A percentile compares a stretch with the other conserved stretches of the same genome.
These are phyloP conservation scores for Rhizophlyctis rosea DNA, from an alignment of 192 early-diverging fungal species.

Conservation along the genomic window DNA sequence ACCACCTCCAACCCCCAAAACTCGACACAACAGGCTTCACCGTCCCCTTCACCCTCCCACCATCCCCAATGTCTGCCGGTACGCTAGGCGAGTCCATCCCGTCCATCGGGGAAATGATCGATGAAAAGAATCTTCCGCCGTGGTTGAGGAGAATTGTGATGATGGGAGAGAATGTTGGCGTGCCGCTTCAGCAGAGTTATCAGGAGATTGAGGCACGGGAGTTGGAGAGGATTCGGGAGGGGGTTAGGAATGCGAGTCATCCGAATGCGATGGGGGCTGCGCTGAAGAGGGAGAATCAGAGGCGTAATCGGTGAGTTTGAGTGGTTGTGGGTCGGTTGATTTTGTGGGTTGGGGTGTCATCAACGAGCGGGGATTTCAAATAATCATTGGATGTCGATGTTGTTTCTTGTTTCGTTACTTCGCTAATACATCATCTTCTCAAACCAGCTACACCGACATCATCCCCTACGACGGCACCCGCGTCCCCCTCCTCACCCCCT, in stretches of 20 bases:
- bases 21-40: conserved; percentile 21
- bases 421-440: no score
- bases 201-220: conserved; percentile 20
- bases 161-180: conserved; percentile 2
- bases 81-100: conserved; percentile 6
- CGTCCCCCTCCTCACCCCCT: conserved; percentile 31
- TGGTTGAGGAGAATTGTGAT: conserved; percentile 19
- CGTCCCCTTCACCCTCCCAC: conserved; percentile 15
- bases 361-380: no score
- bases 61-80: conserved; percentile 29
- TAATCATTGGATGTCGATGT: no score
- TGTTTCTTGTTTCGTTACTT: no score
- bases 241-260: background rate
- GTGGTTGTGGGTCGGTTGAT: no score
- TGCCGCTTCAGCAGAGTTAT: conserved; percentile 1
- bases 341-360: no score
- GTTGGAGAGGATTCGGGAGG: conserved; percentile 8
- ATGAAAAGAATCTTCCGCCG: conserved; percentile 8
- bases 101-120: conserved; percentile 12
- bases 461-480: conserved; percentile 49
- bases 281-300: conserved; percentile 7
- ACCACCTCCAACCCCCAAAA: conserved; percentile 20
- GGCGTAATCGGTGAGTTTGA: conserved; percentile 5
- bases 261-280: conserved; percentile 10
- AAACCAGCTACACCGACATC: conserved; percentile 44